phyloP scores from a whole-genome alignment of 768 basidiomycete genomes.

The Leucogyrophana mollusca region DNA sequence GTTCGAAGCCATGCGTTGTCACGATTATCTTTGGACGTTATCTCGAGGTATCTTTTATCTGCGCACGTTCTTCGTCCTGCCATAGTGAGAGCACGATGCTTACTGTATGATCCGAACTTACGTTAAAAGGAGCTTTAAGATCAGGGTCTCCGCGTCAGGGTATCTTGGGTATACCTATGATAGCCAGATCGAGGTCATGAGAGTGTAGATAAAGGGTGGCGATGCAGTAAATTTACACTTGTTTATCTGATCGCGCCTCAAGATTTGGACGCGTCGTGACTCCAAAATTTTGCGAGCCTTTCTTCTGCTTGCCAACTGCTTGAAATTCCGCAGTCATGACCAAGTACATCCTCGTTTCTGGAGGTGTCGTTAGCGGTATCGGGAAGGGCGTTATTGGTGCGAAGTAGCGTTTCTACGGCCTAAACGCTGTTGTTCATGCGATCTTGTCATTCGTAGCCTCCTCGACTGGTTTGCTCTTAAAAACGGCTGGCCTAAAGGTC shows the following conservation, averaged over 20 bases:
- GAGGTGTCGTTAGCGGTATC: constrained; percentile 97
- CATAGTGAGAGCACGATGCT: too few relatives aligned
- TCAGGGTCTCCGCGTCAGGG: too few relatives aligned
- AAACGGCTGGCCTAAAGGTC: constrained; percentile 93
- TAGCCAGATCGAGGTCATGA: too few relatives aligned
- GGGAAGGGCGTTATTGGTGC: constrained; percentile 99
- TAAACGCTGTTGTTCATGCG: constrained; percentile 19
- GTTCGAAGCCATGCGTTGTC: too few relatives aligned
- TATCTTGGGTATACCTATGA: too few relatives aligned
- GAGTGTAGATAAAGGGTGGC: constrained; percentile 6
- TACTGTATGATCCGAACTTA: too few relatives aligned
- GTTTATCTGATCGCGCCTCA: constrained; percentile 6
- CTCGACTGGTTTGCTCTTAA: constrained; percentile 92
- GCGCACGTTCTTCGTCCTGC: too few relatives aligned
- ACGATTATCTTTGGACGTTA: too few relatives aligned
- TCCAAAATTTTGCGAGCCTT: constrained; percentile 7
- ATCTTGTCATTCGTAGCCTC: constrained; percentile 61
- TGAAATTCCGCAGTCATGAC: constrained; percentile 53
- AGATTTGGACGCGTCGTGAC: constrained; percentile 15
- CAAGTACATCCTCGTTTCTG: constrained; percentile 95
- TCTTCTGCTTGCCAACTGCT: constrained; percentile 8
- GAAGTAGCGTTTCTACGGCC: constrained; percentile 23
- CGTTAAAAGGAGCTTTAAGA: too few relatives aligned
- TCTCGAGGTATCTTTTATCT: too few relatives aligned
- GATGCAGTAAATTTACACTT: constrained; percentile 3